Conservation (phyloP, 2,329 filamentous ascomycete genomes). For the Graphiopsis chlorocephala region DNA sequence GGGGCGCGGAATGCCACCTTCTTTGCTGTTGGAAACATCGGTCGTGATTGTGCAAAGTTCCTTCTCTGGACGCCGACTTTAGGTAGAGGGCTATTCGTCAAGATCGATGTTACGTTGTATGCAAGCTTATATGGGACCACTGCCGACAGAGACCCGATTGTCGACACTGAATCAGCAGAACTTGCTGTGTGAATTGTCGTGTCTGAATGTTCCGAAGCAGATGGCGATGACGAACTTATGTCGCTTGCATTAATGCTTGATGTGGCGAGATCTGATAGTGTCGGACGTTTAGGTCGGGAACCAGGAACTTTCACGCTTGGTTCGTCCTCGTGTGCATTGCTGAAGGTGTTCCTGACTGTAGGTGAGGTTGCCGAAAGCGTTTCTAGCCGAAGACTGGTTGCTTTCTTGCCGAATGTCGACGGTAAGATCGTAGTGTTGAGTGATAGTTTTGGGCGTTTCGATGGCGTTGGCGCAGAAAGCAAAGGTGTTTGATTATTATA, state of each 20-base stretch:
- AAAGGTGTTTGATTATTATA: conserved; percentile 24
- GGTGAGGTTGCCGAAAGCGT: conserved; percentile 57
- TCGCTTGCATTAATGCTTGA: conserved; percentile 29
- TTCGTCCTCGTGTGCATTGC: conserved; percentile 55
- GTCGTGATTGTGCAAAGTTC: conserved; percentile 37
- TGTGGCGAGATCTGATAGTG: conserved; percentile 34
- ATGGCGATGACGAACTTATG: conserved; percentile 1
- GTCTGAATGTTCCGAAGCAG: conserved; percentile 9
- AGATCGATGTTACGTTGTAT: conserved; percentile 46
- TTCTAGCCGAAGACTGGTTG: conserved; percentile 53
- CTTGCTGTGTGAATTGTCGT: conserved; percentile 35
- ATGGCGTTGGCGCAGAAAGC: conserved; percentile 23
- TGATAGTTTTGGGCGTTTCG: conserved; percentile 57
- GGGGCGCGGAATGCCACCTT: conserved; percentile 56
- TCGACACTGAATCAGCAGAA: conserved; percentile 31
- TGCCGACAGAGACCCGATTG: conserved; percentile 33
- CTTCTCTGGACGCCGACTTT: conserved; percentile 24
- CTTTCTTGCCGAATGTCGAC: conserved; percentile 52
- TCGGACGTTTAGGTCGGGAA: conserved; percentile 29
- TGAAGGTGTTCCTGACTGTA: conserved; percentile 60
- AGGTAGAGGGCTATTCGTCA: conserved; percentile 45
- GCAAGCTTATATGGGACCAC: conserved; percentile 46
- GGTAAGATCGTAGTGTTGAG: conserved; percentile 54
- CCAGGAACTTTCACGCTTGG: conserved; percentile 21
- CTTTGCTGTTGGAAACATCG: conserved; percentile 56